These are phyloP conservation scores for Clavispora santaluciae DNA, from an alignment of 805 yeast species.

Conservation along the genomic window DNA sequence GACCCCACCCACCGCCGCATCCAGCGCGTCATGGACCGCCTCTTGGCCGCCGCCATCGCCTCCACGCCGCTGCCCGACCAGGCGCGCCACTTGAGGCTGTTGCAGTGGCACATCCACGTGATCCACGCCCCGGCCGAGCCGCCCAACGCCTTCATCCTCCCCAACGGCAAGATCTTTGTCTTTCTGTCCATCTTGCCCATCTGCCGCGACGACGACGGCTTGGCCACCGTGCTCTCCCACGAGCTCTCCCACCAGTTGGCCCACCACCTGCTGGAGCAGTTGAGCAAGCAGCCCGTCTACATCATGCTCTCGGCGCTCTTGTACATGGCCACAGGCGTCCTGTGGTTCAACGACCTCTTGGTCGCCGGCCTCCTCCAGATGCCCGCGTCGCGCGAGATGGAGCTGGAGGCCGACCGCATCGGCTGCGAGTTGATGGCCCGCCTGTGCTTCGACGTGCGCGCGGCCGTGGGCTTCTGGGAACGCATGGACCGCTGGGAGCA, in stretches of 20 bases:
- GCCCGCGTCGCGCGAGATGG: slow-evolving; percentile 93
- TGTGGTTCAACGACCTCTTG: slow-evolving; percentile 45
- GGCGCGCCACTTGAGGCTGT: slow-evolving; percentile 33
- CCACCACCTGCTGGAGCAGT: slow-evolving; percentile 80
- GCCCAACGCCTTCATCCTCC: slow-evolving; percentile 95
- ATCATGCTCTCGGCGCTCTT: slow-evolving; percentile 47
- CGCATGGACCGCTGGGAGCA: slow-evolving; percentile 55
- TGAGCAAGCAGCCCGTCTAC: slow-evolving; percentile 73
- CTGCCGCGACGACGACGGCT: slow-evolving; percentile 77
- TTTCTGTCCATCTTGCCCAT: slow-evolving; percentile 74
- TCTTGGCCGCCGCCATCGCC: slow-evolving; percentile 53
- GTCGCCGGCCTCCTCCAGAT: slow-evolving; percentile 56
- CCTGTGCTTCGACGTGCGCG: slow-evolving; percentile 79
- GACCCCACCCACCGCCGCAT: slow-evolving; percentile 61
- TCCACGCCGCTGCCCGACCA: slow-evolving; percentile 28
- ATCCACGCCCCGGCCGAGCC: slow-evolving; percentile 55
- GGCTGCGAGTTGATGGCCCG: slow-evolving; percentile 89
- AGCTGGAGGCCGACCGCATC: slow-evolving; percentile 91
- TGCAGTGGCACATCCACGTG: slow-evolving; percentile 77
- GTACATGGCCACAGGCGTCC: slow-evolving; percentile 58
- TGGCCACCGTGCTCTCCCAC: slow-evolving; percentile 93
- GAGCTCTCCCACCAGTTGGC: slow-evolving; percentile 94
- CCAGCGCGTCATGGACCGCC: slow-evolving; percentile 54
- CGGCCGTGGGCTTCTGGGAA: slow-evolving; percentile 74
- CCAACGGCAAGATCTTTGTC: slow-evolving; percentile 94